Evolutionary conservation across 2,329 filamentous ascomycete genomes (phyloP).

Genomic region (Zasmidium cellare): DNA sequence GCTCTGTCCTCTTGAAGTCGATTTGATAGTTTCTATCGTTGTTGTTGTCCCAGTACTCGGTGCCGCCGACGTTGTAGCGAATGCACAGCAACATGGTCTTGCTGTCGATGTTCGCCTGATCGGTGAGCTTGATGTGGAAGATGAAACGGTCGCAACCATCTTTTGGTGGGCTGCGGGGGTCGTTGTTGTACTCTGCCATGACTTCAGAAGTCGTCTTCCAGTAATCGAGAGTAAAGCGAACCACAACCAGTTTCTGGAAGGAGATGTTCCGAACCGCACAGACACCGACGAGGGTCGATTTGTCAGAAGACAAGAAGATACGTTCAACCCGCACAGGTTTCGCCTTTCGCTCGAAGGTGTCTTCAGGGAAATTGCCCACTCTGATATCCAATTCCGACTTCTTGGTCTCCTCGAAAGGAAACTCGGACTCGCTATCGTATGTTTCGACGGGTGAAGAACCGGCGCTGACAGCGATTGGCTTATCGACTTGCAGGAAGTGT

Average conservation of each 20-base stretch:
- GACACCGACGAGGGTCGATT: constrained; percentile 80
- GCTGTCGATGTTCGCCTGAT: constrained; percentile 84
- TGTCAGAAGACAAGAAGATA: constrained; percentile 83
- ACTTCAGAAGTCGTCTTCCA: constrained; percentile 99
- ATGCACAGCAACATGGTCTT: constrained; percentile 94
- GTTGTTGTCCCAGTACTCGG: constrained; percentile 97
- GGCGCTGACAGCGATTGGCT: constrained; percentile 92
- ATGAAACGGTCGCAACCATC: constrained; percentile 83
- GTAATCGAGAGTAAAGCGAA: constrained; percentile 93
- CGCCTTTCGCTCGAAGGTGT: constrained; percentile 62
- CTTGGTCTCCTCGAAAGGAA: constrained; percentile 69
- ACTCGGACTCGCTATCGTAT: constrained; percentile 85
- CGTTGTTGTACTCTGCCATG: constrained; percentile 79
- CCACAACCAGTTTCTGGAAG: constrained; percentile 86
- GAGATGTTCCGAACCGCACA: constrained; percentile 84
- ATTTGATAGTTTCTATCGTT: constrained; percentile 83
- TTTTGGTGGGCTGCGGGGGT: constrained; percentile 63
- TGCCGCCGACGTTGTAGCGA: constrained; percentile 78
- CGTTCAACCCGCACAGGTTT: constrained; percentile 78
- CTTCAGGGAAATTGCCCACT: constrained; percentile 76
- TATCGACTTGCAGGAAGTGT: constrained; percentile 91
- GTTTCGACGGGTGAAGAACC: constrained; percentile 87
- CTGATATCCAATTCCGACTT: constrained; percentile 83
- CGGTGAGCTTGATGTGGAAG: constrained; percentile 90
- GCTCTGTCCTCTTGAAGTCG: constrained; percentile 63